Evolutionary conservation across 805 yeast species (phyloP).

Genomic region (Nakazawaea peltata): DNA sequence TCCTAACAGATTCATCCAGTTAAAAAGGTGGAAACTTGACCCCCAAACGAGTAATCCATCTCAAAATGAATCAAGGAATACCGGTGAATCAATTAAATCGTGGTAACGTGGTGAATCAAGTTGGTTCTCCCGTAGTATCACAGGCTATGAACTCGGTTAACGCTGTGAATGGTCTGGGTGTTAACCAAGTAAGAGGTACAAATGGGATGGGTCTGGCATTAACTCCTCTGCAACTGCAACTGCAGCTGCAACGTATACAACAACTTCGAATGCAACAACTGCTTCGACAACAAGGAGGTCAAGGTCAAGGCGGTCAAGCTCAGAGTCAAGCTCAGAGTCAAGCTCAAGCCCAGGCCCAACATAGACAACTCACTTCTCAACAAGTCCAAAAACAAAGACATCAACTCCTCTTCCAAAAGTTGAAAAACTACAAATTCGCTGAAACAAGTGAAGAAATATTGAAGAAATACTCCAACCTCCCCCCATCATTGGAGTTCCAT

Average conservation of each 20-base stretch:
- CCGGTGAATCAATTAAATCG: conserved; percentile 9
- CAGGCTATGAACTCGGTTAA: too few relatives aligned
- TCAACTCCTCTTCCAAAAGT: conserved; percentile 26
- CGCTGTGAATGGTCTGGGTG: too few relatives aligned
- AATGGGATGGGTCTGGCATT: too few relatives aligned
- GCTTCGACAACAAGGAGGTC: conserved; percentile 11
- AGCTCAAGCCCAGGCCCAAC: conserved; percentile 23
- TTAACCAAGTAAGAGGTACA: too few relatives aligned
- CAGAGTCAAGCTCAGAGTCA: conserved; percentile 17
- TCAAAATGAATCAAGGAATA: conserved; percentile 8
- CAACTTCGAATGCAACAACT: conserved; percentile 16
- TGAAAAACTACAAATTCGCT: conserved; percentile 48
- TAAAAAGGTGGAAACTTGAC: too few relatives aligned
- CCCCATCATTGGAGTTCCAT: conserved; percentile 82
- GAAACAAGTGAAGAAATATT: conserved; percentile 68
- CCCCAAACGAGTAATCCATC: too few relatives aligned
- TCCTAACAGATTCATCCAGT: too few relatives aligned
- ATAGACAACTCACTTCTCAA: conserved; percentile 32
- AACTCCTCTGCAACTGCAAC: conserved; percentile 6
- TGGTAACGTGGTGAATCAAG: conserved; percentile 4
- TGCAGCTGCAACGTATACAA: conserved; percentile 19
- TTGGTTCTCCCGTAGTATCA: too few relatives aligned
- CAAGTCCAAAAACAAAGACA: conserved; percentile 28
- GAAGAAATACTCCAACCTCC: conserved; percentile 65
- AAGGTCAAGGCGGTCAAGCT: conserved; percentile 2